These are phyloP conservation scores for Amylocystis lapponica DNA, from an alignment of 768 basidiomycete species.

Conservation along the genomic window DNA sequence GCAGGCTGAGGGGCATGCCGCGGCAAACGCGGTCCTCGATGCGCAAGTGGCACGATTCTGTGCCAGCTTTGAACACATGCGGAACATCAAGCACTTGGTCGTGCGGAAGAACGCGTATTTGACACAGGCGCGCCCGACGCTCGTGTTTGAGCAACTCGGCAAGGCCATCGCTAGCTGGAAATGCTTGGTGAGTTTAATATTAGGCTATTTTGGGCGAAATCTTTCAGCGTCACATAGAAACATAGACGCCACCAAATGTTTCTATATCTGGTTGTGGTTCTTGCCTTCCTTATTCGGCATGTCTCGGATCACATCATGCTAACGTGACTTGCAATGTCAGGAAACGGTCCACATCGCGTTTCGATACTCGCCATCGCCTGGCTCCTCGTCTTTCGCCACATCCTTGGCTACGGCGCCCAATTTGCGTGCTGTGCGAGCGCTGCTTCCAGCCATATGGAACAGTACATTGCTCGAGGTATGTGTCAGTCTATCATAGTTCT, in stretches of 20 bases:
- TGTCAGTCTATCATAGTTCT: neutral
- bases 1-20: neutral
- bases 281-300: too few relatives aligned
- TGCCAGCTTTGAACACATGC: conserved; percentile 32
- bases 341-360: conserved; percentile 50
- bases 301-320: too few relatives aligned
- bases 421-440: conserved; percentile 45
- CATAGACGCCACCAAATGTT: too few relatives aligned
- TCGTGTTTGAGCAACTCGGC: conserved; percentile 42
- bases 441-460: conserved; percentile 57
- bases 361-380: conserved; percentile 41
- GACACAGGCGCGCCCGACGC: conserved; percentile 41
- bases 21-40: neutral
- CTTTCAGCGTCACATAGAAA: too few relatives aligned
- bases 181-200: conserved; percentile 41
- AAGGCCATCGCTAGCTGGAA: conserved; percentile 38
- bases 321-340: conserved; percentile 29
- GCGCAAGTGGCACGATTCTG: conserved; percentile 28
- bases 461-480: conserved; percentile 44
- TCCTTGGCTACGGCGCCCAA: conserved; percentile 36
- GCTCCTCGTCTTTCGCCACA: conserved; percentile 23
- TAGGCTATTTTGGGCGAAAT: too few relatives aligned
- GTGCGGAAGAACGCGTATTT: conserved; percentile 56
- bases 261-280: too few relatives aligned
- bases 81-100: conserved; percentile 38